A percentile compares a stretch with the other conserved stretches of the same genome.
phyloP scores from a whole-genome alignment of 1,284 basidiomycete genomes.

The Tilletia indica region DNA sequence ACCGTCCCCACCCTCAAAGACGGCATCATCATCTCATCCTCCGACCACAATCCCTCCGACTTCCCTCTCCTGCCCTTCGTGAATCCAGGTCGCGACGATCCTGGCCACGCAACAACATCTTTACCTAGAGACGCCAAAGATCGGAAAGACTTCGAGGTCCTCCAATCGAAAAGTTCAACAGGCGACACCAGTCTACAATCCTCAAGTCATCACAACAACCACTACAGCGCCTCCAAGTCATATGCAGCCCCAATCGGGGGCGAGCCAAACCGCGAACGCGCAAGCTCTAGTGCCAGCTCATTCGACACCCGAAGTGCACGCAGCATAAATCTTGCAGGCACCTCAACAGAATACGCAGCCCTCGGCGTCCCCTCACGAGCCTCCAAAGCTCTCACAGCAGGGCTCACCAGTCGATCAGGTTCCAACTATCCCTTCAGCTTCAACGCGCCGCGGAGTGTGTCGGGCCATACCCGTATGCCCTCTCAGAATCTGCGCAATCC shows the following conservation, averaged over 20 bases:
- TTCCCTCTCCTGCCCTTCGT: slow-evolving; percentile 8
- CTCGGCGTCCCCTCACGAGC: background rate
- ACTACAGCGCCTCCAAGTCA: background rate
- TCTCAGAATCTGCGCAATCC: background rate
- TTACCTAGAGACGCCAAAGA: background rate
- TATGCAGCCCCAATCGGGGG: slow-evolving; percentile 4
- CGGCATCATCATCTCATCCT: slow-evolving; percentile 13
- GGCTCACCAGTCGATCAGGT: background rate
- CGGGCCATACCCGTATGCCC: slow-evolving; percentile 7
- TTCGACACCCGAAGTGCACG: slow-evolving; percentile 6
- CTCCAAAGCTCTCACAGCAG: slow-evolving; percentile 5
- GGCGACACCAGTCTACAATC: no score
- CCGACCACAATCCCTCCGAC: background rate
- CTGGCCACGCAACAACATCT: no score
- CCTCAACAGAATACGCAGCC: background rate
- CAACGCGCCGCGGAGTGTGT: background rate
- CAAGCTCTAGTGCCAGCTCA: slow-evolving; percentile 13
- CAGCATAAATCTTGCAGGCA: background rate
- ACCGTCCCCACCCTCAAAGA: slow-evolving; percentile 57
- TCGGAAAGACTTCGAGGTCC: background rate
- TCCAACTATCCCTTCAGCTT: slow-evolving; percentile 9
- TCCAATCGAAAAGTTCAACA: no score
- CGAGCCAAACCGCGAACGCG: background rate
- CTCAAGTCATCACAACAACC: no score
- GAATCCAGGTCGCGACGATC: background rate